Percentiles rank a stretch among this genome's conserved stretches.
These are phyloP conservation scores for Eucalyptus viminalis DNA, from an alignment of 345 rosid species.

Conservation along the genomic window DNA sequence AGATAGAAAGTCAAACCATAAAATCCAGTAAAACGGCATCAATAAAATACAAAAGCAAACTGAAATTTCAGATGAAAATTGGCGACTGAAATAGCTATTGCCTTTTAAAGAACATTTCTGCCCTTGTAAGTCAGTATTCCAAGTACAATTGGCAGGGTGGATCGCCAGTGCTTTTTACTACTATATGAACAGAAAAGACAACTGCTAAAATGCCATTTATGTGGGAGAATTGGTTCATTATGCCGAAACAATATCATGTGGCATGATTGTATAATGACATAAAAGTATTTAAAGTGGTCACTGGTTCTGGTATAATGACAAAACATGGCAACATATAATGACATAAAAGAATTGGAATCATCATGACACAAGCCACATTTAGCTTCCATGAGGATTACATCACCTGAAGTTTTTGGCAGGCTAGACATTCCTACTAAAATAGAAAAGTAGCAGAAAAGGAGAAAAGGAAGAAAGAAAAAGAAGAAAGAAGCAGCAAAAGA, in stretches of 20 bases:
- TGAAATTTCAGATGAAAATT: not conserved
- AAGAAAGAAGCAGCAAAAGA: not conserved
- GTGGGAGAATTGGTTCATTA: not conserved
- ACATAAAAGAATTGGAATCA: not conserved
- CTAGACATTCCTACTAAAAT: not conserved
- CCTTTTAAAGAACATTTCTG: not conserved
- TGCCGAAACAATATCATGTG: not conserved
- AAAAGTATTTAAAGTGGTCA: not conserved
- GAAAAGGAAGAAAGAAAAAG: not conserved
- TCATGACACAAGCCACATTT: not conserved
- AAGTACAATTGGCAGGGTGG: not conserved
- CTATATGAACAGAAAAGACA: not conserved
- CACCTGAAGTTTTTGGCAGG: not conserved
- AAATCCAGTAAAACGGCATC: not conserved
- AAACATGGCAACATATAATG: not conserved
- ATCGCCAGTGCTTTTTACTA: not conserved
- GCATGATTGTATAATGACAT: not conserved
- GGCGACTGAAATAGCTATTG: not conserved
- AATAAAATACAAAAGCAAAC: not conserved
- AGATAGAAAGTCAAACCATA: not conserved
- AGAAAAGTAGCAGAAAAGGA: not conserved
- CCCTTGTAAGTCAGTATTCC: not conserved
- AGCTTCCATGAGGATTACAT: not conserved
- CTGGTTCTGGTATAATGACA: not conserved
- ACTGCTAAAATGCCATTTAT: not conserved